Percentiles rank a stretch among this genome's conserved stretches.
phyloP scores from a whole-genome alignment of 2,329 filamentous ascomycete genomes.

The Ophiocordyceps camponoti-leonardi region DNA sequence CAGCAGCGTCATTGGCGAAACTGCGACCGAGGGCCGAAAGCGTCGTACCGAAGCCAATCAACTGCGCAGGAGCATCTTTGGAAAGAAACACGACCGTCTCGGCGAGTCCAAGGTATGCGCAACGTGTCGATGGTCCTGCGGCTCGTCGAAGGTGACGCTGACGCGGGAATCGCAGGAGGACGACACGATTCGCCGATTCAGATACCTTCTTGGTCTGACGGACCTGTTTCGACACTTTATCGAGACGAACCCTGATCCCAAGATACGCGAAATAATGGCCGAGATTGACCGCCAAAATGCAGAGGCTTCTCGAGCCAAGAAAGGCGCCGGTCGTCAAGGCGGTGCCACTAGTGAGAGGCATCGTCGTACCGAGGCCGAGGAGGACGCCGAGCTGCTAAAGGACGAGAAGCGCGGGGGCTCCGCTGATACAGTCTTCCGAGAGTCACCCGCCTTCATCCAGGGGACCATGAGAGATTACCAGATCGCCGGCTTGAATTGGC shows the following conservation, averaged over 20 bases:
- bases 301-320: conserved; percentile 53
- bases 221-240: conserved; percentile 98
- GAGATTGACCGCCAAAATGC: conserved; percentile 91
- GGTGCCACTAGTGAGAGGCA: conserved; percentile 64
- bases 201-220: conserved; percentile 85
- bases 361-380: conserved; percentile 88
- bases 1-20: conserved; percentile 73
- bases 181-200: conserved; percentile 85
- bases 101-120: conserved; percentile 75
- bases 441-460: conserved; percentile 80
- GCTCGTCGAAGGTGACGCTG: neutral
- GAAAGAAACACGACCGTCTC: conserved; percentile 83
- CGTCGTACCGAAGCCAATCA: conserved; percentile 75
- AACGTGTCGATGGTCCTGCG: neutral
- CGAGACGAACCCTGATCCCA: conserved; percentile 88
- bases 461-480: conserved; percentile 94
- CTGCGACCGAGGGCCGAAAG: conserved; percentile 59
- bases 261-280: conserved; percentile 81
- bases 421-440: conserved; percentile 79
- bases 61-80: conserved; percentile 79
- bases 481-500: conserved; percentile 87
- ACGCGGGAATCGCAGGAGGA: conserved; percentile 50
- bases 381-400: conserved; percentile 74
- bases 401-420: conserved; percentile 81
- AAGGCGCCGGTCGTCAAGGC: conserved; percentile 62